These are phyloP conservation scores for Corynespora cassiicola DNA, from an alignment of 2,329 filamentous ascomycete genomes.

Conservation along the genomic window DNA sequence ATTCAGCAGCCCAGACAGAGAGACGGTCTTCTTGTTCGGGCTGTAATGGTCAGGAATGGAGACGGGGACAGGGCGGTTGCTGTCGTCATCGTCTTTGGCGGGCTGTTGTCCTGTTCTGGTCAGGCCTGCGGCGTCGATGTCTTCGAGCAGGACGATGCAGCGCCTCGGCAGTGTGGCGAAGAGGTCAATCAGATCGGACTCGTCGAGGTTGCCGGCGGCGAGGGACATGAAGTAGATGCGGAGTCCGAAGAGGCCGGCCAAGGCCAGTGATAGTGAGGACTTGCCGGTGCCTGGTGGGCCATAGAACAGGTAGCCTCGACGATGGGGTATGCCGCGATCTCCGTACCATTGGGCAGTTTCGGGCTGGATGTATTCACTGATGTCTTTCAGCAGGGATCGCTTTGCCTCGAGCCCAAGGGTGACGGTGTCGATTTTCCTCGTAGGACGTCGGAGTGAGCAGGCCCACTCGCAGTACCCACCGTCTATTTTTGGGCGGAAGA, in stretches of 20 bases:
- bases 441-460: slow-evolving; percentile 61
- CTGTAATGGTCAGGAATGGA: slow-evolving; percentile 16
- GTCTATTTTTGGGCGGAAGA: slow-evolving; percentile 54
- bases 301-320: slow-evolving; percentile 81
- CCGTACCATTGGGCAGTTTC: slow-evolving; percentile 80
- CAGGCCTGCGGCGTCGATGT: slow-evolving; percentile 57
- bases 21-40: slow-evolving; percentile 54
- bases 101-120: slow-evolving; percentile 39
- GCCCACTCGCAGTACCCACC: slow-evolving; percentile 45
- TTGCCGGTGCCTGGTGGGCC: slow-evolving; percentile 85
- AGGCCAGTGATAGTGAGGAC: slow-evolving; percentile 53
- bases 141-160: slow-evolving; percentile 56
- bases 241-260: slow-evolving; percentile 56
- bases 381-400: slow-evolving; percentile 69
- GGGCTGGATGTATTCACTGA: slow-evolving; percentile 80
- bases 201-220: slow-evolving; percentile 74
- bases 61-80: slow-evolving; percentile 14
- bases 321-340: slow-evolving; percentile 84
- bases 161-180: slow-evolving; percentile 52
- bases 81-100: slow-evolving; percentile 9
- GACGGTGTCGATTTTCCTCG: slow-evolving; percentile 76
- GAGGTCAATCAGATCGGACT: slow-evolving; percentile 62
- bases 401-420: slow-evolving; percentile 74
- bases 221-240: slow-evolving; percentile 55
- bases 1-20: slow-evolving; percentile 80